These are phyloP conservation scores for Hypoxylon fragiforme DNA, from an alignment of 495 filamentous ascomycete genomes.

Conservation along the genomic window DNA sequence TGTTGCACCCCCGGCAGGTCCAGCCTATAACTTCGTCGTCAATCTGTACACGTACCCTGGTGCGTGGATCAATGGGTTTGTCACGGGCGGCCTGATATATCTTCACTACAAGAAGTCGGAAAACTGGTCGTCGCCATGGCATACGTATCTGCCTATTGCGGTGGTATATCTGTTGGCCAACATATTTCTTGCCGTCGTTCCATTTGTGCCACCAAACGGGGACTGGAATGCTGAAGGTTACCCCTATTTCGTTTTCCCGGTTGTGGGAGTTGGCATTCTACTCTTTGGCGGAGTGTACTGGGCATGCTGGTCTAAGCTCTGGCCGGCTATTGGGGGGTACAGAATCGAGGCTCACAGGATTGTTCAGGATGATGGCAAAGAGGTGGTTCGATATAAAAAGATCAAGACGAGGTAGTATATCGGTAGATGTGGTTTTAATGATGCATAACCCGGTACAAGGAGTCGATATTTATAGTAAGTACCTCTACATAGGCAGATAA, in stretches of 20 bases:
- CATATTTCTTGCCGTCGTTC: slow-evolving; percentile 54
- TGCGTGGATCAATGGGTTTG: slow-evolving; percentile 56
- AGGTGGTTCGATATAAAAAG: slow-evolving; percentile 50
- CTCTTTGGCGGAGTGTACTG: slow-evolving; percentile 54
- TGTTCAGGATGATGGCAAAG: slow-evolving; percentile 45
- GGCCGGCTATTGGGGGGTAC: slow-evolving; percentile 52
- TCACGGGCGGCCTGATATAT: slow-evolving; percentile 57
- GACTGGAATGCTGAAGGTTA: slow-evolving; percentile 54
- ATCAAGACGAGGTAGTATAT: slow-evolving; percentile 30
- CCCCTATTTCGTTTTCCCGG: slow-evolving; percentile 56
- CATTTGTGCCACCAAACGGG: slow-evolving; percentile 54
- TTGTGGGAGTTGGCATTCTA: slow-evolving; percentile 54
- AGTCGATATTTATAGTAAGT: neutral
- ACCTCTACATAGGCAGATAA: neutral
- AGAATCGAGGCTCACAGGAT: slow-evolving; percentile 45
- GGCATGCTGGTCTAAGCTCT: slow-evolving; percentile 51
- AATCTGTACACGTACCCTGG: slow-evolving; percentile 50
- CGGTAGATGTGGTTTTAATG: neutral
- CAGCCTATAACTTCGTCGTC: slow-evolving; percentile 43
- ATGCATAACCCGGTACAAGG: neutral
- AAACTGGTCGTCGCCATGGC: slow-evolving; percentile 48
- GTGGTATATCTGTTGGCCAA: slow-evolving; percentile 52
- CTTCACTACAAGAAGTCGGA: slow-evolving; percentile 47
- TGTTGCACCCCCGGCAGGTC: slow-evolving; percentile 49
- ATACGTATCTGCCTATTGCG: slow-evolving; percentile 46